Base-by-base conservation (phyloP, 768 basidiomycete species). In the Gloeostereum incarnatum region DNA sequence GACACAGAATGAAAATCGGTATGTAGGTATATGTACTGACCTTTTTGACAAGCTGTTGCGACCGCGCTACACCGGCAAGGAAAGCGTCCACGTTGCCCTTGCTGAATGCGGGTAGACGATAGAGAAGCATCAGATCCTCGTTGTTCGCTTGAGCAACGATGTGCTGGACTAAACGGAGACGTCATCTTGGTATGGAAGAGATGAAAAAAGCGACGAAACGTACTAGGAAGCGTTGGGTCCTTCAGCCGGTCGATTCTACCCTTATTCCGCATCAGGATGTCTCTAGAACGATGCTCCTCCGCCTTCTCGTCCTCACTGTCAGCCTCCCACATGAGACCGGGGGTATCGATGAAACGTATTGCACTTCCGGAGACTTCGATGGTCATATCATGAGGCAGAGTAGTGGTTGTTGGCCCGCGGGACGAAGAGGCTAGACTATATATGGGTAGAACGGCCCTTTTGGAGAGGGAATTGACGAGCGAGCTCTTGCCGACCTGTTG, bases 121-220 rank as follows among this genome's bases (percentile, higher is more conserved):
- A 94, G 35, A 79, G 62, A n/a, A 94, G 59, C 85, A 93, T 92
- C 29, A 96, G 66, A 55, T 94, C 92, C 52, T 92, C 81, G 22
- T 71, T 59, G 48, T 73, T 74, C 2, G 84, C 75, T 19, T 76
- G 73, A 25, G 71, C 56, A 17, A 92, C 67, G 42, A 96, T 73
- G 45, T 82, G 69, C 13, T 69, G 57, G 39, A 85, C 88, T 86
- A 37, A 23, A 44, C 36, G 34, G 29, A 34, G 35, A 41, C 49
- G 52, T 47, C 41, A 31, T 40, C 30, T 40, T 46, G 26, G n/a
- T 25, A 31, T 27, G 27, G 26, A 42, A 35, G 4, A 20, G 32
- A n/a, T 21, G 40, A 35, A 5, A 29, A 38, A 24, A n/a, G 18
- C 20, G 33, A 30, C 27, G 26, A 36, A 36, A 61, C 84, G 40